Conservation (phyloP, 768 basidiomycete species). For the Hericium alpestre region DNA sequence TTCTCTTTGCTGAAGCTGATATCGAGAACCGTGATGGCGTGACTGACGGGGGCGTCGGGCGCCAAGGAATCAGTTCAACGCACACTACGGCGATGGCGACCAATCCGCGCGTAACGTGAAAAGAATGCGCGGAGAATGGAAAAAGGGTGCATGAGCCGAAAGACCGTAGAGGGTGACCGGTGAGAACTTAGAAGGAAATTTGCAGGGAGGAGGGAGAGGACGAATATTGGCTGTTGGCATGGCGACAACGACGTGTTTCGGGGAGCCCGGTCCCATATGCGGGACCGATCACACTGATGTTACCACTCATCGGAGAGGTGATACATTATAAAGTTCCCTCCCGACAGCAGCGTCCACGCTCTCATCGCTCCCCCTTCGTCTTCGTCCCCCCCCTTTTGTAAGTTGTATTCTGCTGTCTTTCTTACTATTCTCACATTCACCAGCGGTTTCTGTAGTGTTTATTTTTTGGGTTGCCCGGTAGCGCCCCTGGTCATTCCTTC, state of each 20-base stretch:
- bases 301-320: not conserved
- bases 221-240: not conserved
- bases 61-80: not conserved
- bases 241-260: not conserved
- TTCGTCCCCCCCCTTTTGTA: constrained; percentile 1
- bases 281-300: not conserved
- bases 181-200: not conserved
- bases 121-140: too few species aligned
- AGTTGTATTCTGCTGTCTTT: not conserved
- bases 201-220: not conserved
- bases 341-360: not conserved
- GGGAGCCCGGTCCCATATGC: not conserved
- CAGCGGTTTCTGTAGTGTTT: not conserved
- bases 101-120: too few species aligned
- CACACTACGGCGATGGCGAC: too few species aligned
- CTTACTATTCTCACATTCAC: too few species aligned
- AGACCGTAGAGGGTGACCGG: too few species aligned
- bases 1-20: too few species aligned
- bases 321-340: not conserved
- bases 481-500: constrained; percentile 47
- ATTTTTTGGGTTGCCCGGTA: constrained; percentile 60
- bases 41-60: too few species aligned
- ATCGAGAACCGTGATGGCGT: too few species aligned
- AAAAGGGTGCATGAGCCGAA: too few species aligned
- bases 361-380: not conserved